Conservation (phyloP, 257 asterid genomes). For the Gentiana straminea region DNA sequence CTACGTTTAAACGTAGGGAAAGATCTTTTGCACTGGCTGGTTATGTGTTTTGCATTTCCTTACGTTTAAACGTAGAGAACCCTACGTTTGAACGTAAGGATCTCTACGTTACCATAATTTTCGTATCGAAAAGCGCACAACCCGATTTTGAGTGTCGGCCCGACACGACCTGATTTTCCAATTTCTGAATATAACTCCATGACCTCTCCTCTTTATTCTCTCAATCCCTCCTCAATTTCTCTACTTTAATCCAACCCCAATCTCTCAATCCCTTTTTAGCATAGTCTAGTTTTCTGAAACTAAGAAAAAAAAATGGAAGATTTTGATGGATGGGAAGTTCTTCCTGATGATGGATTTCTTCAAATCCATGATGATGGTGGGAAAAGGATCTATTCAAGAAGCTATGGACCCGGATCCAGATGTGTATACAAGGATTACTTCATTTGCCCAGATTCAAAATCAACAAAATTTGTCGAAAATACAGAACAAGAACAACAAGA, state of each 20-base stretch:
- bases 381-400: constrained; percentile 41
- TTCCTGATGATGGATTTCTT: constrained; percentile 60
- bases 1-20: too few species aligned
- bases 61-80: too few species aligned
- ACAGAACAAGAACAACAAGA: constrained; percentile 5
- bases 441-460: constrained; percentile 26
- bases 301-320: constrained; percentile 20
- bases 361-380: constrained; percentile 44
- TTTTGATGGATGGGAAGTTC: constrained; percentile 74
- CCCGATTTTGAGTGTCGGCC: too few species aligned
- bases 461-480: constrained; percentile 27
- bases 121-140: too few species aligned
- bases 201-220: constrained; percentile 9
- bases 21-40: too few species aligned
- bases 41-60: too few species aligned
- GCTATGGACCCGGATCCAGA: constrained; percentile 9
- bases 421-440: constrained; percentile 44
- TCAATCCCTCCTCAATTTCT: not conserved
- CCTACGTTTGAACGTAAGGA: too few species aligned
- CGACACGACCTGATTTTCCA: too few species aligned
- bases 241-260: constrained; percentile 2
- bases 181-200: too few species aligned
- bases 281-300: not conserved
- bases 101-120: too few species aligned
- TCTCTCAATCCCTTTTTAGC: not conserved